Conservation (phyloP, 2,329 filamentous ascomycete genomes). For the Xylariaceae sp. region DNA sequence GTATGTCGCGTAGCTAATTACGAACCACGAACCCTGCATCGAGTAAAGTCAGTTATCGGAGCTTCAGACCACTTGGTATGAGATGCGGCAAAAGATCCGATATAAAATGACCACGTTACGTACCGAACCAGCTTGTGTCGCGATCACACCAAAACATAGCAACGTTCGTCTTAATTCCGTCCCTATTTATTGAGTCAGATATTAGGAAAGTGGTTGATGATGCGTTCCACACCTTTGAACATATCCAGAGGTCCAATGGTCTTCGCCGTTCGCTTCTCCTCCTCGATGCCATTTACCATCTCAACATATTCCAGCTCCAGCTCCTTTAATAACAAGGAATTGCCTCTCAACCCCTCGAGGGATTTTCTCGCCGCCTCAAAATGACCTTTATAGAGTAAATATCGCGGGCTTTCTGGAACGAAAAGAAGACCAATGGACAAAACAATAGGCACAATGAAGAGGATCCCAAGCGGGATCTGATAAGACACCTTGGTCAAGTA, state of each 20-base stretch:
- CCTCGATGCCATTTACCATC: conserved; percentile 39
- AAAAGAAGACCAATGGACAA: conserved; percentile 45
- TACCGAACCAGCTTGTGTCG: conserved; percentile 41
- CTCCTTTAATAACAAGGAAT: conserved; percentile 29
- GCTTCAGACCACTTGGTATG: no score
- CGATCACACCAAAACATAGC: conserved; percentile 48
- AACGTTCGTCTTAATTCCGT: conserved; percentile 47
- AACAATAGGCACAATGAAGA: conserved; percentile 46
- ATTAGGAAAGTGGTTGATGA: neutral
- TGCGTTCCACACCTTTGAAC: conserved; percentile 29
- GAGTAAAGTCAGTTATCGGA: no score
- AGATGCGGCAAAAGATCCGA: no score
- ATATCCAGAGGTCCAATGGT: conserved; percentile 37
- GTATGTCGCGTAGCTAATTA: conserved; percentile 50
- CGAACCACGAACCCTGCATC: conserved; percentile 43
- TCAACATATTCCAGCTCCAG: conserved; percentile 40
- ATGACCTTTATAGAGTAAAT: conserved; percentile 37
- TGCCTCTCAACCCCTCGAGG: conserved; percentile 30
- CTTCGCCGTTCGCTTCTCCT: conserved; percentile 33
- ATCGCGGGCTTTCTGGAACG: conserved; percentile 46
- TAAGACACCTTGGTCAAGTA: conserved; percentile 40
- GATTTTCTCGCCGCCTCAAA: conserved; percentile 27
- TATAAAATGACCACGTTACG: no score
- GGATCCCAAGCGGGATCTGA: conserved; percentile 45
- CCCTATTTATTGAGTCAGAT: conserved; percentile 27